Percentiles rank a stretch among this genome's conserved stretches.
Conservation (phyloP, 2,329 filamentous ascomycete genomes). For the Epichloe festucae region DNA sequence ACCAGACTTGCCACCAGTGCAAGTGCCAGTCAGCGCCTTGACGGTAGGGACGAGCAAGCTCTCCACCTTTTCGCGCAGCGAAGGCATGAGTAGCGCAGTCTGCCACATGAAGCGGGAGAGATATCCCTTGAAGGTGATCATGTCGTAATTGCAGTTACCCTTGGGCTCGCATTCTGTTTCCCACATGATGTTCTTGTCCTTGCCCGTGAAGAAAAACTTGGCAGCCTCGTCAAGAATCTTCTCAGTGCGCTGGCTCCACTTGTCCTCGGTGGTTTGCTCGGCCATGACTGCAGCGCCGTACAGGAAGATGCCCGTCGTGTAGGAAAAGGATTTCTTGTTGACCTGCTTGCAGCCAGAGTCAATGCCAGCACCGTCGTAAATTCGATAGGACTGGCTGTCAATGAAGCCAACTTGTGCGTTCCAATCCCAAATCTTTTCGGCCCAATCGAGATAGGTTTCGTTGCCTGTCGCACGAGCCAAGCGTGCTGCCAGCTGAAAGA, state of each 20-base stretch:
- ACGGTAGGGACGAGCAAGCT: conserved; percentile 38
- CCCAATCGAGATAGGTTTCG: conserved; percentile 53
- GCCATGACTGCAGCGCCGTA: conserved; percentile 52
- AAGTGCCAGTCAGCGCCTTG: conserved; percentile 40
- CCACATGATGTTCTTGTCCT: conserved; percentile 47
- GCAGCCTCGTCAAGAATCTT: conserved; percentile 38
- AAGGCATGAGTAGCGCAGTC: conserved; percentile 42
- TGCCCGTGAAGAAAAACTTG: conserved; percentile 41
- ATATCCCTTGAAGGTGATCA: conserved; percentile 57
- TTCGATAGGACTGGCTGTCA: conserved; percentile 32
- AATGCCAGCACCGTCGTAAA: conserved; percentile 51
- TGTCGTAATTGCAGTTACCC: conserved; percentile 46
- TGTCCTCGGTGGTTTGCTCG: conserved; percentile 40
- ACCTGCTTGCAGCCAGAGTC: conserved; percentile 38
- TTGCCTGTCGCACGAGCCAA: conserved; percentile 59
- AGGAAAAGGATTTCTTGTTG: conserved; percentile 48
- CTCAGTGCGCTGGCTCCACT: conserved; percentile 41
- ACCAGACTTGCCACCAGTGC: conserved; percentile 40
- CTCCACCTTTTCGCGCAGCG: conserved; percentile 33
- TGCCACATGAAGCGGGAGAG: conserved; percentile 52
- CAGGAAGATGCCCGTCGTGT: conserved; percentile 52
- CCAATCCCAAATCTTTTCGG: conserved; percentile 55
- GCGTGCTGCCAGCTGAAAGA: conserved; percentile 70
- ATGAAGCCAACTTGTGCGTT: conserved; percentile 43
- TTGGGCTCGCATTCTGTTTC: conserved; percentile 52